Evolutionary conservation across 2,329 filamentous ascomycete genomes (phyloP).

Genomic region (Penicillium corylophilum): DNA sequence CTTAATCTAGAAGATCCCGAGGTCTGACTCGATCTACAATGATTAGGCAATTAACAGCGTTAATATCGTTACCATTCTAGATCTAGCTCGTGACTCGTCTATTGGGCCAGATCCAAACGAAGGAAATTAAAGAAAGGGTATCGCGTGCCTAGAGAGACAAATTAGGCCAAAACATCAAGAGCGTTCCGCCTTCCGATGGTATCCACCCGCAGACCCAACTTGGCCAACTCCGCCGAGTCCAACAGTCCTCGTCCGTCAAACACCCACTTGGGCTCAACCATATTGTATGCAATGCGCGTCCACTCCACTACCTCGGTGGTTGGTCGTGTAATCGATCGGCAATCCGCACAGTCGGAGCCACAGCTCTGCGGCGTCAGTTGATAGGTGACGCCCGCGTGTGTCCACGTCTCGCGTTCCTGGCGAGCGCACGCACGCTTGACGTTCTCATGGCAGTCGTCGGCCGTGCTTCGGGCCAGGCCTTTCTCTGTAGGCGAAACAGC

Average conservation of each 20-base stretch:
- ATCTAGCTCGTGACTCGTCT: not conserved
- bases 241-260: slow-evolving; percentile 49
- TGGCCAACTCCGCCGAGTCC: slow-evolving; percentile 35
- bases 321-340: slow-evolving; percentile 18
- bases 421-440: slow-evolving; percentile 4
- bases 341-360: slow-evolving; percentile 26
- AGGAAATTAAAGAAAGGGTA: slow-evolving; percentile 1
- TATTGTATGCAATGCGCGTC: slow-evolving; percentile 44
- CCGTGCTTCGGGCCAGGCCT: not conserved
- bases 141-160: not conserved
- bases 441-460: not conserved
- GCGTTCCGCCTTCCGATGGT: slow-evolving; percentile 27
- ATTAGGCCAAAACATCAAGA: not conserved
- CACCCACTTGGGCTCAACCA: slow-evolving; percentile 50
- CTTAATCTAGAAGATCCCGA: no score
- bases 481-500: not conserved
- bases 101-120: not conserved
- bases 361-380: slow-evolving; percentile 25
- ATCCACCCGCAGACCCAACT: slow-evolving; percentile 38
- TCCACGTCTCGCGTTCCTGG: slow-evolving; percentile 21
- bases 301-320: slow-evolving; percentile 44
- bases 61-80: not conserved
- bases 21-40: no score
- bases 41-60: not conserved
- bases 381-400: slow-evolving; percentile 22